phyloP scores from a whole-genome alignment of 78 protist genomes.

The Neovahlkampfia damariscottae region DNA sequence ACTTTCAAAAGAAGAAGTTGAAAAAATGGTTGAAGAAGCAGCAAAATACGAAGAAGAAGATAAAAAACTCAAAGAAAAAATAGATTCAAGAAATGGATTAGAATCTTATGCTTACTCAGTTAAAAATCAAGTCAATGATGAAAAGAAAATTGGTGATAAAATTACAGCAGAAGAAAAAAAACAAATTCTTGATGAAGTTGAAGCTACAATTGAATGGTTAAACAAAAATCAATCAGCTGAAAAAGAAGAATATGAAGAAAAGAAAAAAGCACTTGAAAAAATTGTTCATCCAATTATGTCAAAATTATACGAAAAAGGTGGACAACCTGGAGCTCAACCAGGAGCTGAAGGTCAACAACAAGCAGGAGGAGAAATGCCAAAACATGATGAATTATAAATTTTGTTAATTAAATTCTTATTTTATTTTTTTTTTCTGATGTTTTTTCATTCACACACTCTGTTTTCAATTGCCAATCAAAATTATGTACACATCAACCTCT shows the following conservation, averaged over 20 bases:
- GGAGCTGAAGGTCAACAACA: slow-evolving; percentile 66
- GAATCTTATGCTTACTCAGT: slow-evolving; percentile 6
- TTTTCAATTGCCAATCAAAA: too few species aligned
- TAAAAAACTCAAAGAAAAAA: slow-evolving; percentile 61
- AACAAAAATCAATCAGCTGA: slow-evolving; percentile 74
- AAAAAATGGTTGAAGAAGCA: too few species aligned
- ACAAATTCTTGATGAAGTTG: slow-evolving; percentile 52
- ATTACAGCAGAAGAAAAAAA: slow-evolving; percentile 81
- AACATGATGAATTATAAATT: not conserved
- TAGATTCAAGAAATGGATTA: slow-evolving; percentile 38
- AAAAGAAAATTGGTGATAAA: slow-evolving; percentile 47
- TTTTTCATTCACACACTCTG: too few species aligned
- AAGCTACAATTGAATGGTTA: slow-evolving; percentile 84
- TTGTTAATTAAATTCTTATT: not conserved
- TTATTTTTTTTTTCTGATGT: too few species aligned
- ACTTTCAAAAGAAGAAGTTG: too few species aligned
- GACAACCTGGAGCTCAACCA: slow-evolving; percentile 86
- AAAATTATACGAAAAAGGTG: slow-evolving; percentile 70
- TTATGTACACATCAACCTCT: too few species aligned
- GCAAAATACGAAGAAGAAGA: too few species aligned
- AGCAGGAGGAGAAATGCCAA: slow-evolving; percentile 41
- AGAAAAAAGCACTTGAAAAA: slow-evolving; percentile 76
- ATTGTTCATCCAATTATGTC: slow-evolving; percentile 87
- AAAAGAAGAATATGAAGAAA: slow-evolving; percentile 85
- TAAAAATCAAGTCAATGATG: slow-evolving; percentile 24